These are phyloP conservation scores for Melastoma candidum DNA, from an alignment of 441 rosid genomes.

Conservation along the genomic window DNA sequence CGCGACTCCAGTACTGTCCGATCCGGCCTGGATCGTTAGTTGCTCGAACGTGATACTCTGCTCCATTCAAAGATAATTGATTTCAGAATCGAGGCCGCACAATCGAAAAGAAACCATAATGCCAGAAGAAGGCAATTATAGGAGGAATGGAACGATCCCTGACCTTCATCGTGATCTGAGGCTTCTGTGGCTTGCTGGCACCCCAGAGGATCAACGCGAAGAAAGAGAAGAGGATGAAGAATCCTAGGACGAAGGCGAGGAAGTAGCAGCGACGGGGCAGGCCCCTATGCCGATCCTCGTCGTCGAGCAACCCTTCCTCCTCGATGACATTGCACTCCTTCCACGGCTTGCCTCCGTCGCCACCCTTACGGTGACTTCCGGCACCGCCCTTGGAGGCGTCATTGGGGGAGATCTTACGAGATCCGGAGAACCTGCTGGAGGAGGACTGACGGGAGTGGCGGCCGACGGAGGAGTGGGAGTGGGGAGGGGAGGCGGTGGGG, in stretches of 20 bases:
- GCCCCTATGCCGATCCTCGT: constrained; percentile 49
- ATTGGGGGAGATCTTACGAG: constrained; percentile 73
- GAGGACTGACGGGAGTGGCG: constrained; percentile 93
- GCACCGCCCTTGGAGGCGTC: constrained; percentile 38
- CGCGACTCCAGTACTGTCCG: constrained; percentile 77
- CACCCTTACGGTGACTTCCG: constrained; percentile 19
- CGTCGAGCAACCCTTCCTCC: constrained; percentile 88
- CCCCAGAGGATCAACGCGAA: constrained; percentile 85
- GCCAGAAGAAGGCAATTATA: background rate
- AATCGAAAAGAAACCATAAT: background rate
- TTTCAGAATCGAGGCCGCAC: constrained; percentile 4
- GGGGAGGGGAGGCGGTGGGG: constrained; percentile 88
- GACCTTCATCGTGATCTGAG: constrained; percentile 70
- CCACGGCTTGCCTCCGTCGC: constrained; percentile 45
- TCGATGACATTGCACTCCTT: constrained; percentile 69
- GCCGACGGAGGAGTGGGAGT: constrained; percentile 81
- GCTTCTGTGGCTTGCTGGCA: constrained; percentile 78
- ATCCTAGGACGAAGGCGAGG: constrained; percentile 63
- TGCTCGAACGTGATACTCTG: constrained; percentile 74
- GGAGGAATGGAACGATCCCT: background rate
- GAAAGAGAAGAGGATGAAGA: constrained; percentile 62
- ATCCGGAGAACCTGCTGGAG: constrained; percentile 74
- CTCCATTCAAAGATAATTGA: constrained; percentile 6
- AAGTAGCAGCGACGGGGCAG: constrained; percentile 76
- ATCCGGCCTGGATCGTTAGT: constrained; percentile 79